These are phyloP conservation scores for Podaxis sp. DNA, from an alignment of 768 basidiomycete genomes.

Conservation along the genomic window DNA sequence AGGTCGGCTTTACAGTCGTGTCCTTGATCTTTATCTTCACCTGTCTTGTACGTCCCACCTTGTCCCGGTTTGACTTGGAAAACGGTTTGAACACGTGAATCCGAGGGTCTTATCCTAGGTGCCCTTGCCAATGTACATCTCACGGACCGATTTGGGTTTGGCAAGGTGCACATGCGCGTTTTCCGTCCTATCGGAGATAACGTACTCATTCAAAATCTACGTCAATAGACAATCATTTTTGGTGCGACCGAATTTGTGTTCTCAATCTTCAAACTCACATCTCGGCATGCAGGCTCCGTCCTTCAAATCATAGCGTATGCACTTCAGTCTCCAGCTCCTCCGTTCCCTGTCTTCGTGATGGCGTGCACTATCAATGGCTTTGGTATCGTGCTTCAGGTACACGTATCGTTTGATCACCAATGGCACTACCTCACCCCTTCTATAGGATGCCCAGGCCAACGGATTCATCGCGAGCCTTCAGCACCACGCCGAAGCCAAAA, in stretches of 20 bases:
- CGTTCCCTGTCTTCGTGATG: slow-evolving; percentile 62
- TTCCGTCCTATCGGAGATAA: background rate
- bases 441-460: slow-evolving; percentile 69
- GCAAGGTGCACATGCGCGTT: slow-evolving; percentile 30
- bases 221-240: slow-evolving; percentile 9
- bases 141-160: slow-evolving; percentile 38
- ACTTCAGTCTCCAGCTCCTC: slow-evolving; percentile 53
- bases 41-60: slow-evolving; percentile 32
- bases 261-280: background rate
- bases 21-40: slow-evolving; percentile 55
- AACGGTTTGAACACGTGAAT: background rate
- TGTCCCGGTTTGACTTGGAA: background rate
- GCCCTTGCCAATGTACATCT: slow-evolving; percentile 38
- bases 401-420: background rate
- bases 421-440: background rate
- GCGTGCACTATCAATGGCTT: slow-evolving; percentile 42
- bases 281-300: slow-evolving; percentile 39
- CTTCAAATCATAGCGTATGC: slow-evolving; percentile 53
- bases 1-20: slow-evolving; percentile 53
- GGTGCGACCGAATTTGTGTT: background rate
- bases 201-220: background rate
- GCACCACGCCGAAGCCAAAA: slow-evolving; percentile 57
- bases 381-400: slow-evolving; percentile 45
- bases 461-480: slow-evolving; percentile 63
- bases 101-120: slow-evolving; percentile 40